phyloP scores from a whole-genome alignment of 345 rosid genomes.

The Gossypium australe region DNA sequence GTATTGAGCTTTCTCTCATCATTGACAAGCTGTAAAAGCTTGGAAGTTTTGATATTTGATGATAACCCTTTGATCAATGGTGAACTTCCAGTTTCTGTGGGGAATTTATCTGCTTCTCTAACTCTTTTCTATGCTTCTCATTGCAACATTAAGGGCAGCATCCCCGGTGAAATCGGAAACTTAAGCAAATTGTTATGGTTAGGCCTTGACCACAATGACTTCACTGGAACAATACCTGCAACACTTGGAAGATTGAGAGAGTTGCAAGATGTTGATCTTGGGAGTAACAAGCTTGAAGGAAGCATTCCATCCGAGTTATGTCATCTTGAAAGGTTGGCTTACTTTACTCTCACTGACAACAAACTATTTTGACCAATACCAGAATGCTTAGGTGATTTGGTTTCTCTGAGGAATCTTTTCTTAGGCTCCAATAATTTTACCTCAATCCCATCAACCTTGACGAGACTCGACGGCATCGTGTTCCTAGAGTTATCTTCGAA shows the following conservation, averaged over 20 bases:
- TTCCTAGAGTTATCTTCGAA: conserved; percentile 20
- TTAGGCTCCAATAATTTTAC: conserved; percentile 15
- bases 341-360: not conserved
- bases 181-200: not conserved
- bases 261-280: conserved; percentile 9
- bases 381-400: conserved; percentile 5
- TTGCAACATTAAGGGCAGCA: not conserved
- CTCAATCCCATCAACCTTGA: conserved; percentile 18
- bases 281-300: conserved; percentile 2
- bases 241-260: conserved; percentile 9
- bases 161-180: not conserved
- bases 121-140: not conserved
- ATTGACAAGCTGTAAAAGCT: not conserved
- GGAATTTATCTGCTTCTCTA: conserved; percentile 1
- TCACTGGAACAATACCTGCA: conserved; percentile 11
- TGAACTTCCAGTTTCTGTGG: not conserved
- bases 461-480: conserved; percentile 15
- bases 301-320: conserved; percentile 8
- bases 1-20: conserved; percentile 6
- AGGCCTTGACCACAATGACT: conserved; percentile 1
- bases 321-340: not conserved
- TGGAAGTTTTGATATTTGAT: not conserved
- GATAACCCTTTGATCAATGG: conserved; percentile 4
- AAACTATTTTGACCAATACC: conserved; percentile 8
- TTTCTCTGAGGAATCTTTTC: not conserved